Evolutionary conservation across 139 green algal genomes (phyloP).

Genomic region (Chlamydomonas incerta): DNA sequence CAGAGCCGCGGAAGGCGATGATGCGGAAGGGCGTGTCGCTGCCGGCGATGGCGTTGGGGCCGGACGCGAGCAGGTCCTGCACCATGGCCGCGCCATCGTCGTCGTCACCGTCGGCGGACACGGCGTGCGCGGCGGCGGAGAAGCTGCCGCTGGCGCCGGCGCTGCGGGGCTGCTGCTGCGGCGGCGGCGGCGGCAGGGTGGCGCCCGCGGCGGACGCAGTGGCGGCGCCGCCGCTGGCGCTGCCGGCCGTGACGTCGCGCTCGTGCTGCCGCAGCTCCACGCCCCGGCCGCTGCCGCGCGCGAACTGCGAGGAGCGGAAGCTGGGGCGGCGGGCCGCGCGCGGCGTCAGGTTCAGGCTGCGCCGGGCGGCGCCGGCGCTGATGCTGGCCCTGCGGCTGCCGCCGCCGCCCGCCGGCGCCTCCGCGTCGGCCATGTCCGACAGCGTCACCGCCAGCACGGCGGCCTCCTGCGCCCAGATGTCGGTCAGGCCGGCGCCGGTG

Average conservation of each 20-base stretch:
- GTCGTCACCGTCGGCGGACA: not conserved
- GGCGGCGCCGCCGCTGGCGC: not conserved
- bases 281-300: no score
- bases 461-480: constrained; percentile 8
- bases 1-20: not conserved
- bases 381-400: no score
- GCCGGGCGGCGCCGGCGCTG: no score
- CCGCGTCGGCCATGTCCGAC: no score
- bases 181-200: no score
- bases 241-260: not conserved
- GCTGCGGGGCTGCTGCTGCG: no score
- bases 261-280: not conserved
- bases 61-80: not conserved
- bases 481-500: not conserved
- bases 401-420: not conserved
- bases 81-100: not conserved
- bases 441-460: not conserved
- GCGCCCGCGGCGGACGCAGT: no score
- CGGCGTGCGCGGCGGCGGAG: no score
- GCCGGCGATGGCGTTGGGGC: not conserved
- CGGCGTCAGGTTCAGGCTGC: no score
- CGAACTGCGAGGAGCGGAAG: no score
- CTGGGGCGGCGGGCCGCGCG: no score
- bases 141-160: no score
- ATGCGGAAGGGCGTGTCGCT: not conserved